phyloP scores from a whole-genome alignment of 139 green algal genomes.

The Trebouxia sp. region DNA sequence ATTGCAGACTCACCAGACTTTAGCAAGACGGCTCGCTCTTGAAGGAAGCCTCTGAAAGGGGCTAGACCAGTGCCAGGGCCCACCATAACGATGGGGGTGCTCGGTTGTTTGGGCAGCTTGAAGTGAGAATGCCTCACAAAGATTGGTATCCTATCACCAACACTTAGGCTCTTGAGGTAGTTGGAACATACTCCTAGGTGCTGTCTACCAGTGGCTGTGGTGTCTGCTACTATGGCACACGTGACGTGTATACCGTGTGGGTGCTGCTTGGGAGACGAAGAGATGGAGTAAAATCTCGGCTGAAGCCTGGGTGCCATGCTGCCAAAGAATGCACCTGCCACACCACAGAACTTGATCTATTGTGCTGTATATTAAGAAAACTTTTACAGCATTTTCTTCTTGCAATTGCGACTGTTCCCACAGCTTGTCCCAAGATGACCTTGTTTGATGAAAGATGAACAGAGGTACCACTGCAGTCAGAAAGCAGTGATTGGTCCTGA shows the following conservation, averaged over 20 bases:
- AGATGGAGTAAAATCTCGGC: slow-evolving; percentile 91
- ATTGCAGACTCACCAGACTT: neutral
- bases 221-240: slow-evolving; percentile 75
- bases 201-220: slow-evolving; percentile 61
- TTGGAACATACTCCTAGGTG: slow-evolving; percentile 67
- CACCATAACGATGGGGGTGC: slow-evolving; percentile 91
- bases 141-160: slow-evolving; percentile 20
- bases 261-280: slow-evolving; percentile 63
- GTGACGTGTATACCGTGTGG: slow-evolving; percentile 80
- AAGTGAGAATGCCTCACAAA: slow-evolving; percentile 90
- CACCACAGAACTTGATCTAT: neutral
- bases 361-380: too few species aligned
- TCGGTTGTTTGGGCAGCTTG: slow-evolving; percentile 73
- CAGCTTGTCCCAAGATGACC: too few species aligned
- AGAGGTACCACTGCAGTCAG: too few species aligned
- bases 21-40: slow-evolving; percentile 70
- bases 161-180: slow-evolving; percentile 29
- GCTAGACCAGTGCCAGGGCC: slow-evolving; percentile 95
- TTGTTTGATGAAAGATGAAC: too few species aligned
- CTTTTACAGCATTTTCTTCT: too few species aligned
- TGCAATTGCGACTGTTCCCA: too few species aligned
- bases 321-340: slow-evolving; percentile 83
- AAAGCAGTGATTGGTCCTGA: too few species aligned
- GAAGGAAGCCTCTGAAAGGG: slow-evolving; percentile 97
- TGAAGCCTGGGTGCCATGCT: slow-evolving; percentile 80